Evolutionary conservation across 2,329 filamentous ascomycete species (phyloP).

Genomic region (Phoma herbarum): DNA sequence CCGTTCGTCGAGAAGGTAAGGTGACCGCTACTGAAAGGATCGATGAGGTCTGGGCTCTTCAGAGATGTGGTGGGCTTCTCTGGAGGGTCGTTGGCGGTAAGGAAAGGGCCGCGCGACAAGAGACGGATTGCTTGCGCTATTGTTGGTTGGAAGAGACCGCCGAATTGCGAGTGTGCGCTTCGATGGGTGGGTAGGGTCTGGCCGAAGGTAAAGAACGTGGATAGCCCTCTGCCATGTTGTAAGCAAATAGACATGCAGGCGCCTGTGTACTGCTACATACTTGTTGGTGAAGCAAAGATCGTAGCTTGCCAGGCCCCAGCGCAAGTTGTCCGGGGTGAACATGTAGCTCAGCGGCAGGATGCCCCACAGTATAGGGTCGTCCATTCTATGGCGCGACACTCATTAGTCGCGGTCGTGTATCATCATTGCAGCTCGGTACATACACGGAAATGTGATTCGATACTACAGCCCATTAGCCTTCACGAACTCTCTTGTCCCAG

Average conservation of each 20-base stretch:
- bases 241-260: slow-evolving; percentile 18
- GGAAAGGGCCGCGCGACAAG: slow-evolving; percentile 69
- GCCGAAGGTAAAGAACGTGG: slow-evolving; percentile 85
- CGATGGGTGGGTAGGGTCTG: slow-evolving; percentile 93
- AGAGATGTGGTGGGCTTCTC: slow-evolving; percentile 36
- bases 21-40: slow-evolving; percentile 64
- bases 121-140: slow-evolving; percentile 86
- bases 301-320: slow-evolving; percentile 91
- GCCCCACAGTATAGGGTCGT: slow-evolving; percentile 95
- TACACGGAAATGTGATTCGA: slow-evolving; percentile 92
- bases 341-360: slow-evolving; percentile 78
- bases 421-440: slow-evolving; percentile 54
- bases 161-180: slow-evolving; percentile 76
- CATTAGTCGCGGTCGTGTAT: slow-evolving; percentile 26
- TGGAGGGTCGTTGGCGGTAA: slow-evolving; percentile 36
- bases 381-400: slow-evolving; percentile 67
- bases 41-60: slow-evolving; percentile 52
- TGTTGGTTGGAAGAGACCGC: slow-evolving; percentile 89
- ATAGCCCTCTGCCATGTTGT: slow-evolving; percentile 63
- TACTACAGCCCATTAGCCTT: slow-evolving; percentile 60
- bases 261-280: slow-evolving; percentile 57
- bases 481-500: not conserved
- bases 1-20: slow-evolving; percentile 73
- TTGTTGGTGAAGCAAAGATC: slow-evolving; percentile 94
- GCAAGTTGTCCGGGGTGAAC: slow-evolving; percentile 75